A percentile compares a stretch with the other conserved stretches of the same genome.
Evolutionary conservation across 768 basidiomycete species (phyloP).

Genomic region (Lactarius hengduanensis): DNA sequence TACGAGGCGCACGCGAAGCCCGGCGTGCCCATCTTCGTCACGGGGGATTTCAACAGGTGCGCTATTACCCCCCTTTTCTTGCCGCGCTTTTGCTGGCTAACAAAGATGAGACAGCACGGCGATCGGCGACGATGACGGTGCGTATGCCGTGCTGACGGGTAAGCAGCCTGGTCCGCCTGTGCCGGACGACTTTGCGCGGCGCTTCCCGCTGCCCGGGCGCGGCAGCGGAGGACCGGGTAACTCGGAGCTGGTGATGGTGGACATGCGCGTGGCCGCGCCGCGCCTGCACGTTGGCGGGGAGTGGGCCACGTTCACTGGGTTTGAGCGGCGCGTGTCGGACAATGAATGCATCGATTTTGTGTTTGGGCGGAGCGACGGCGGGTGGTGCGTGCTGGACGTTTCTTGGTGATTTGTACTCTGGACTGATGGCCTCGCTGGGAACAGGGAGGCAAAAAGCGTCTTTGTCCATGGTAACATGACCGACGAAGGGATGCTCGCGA

Average conservation of each 20-base stretch:
- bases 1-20: constrained; percentile 43
- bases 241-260: constrained; percentile 42
- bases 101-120: constrained; percentile 37
- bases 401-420: background rate
- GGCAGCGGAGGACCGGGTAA: constrained; percentile 32
- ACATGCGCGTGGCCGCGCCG: constrained; percentile 45
- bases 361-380: constrained; percentile 47
- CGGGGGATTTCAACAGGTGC: constrained; percentile 52
- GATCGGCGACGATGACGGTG: constrained; percentile 45
- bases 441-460: constrained; percentile 9
- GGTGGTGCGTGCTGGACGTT: constrained; percentile 40
- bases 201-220: constrained; percentile 38
- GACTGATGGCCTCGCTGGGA: background rate
- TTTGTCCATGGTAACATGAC: constrained; percentile 5
- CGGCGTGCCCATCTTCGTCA: constrained; percentile 42
- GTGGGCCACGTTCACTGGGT: constrained; percentile 54
- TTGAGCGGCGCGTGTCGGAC: constrained; percentile 41
- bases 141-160: constrained; percentile 52
- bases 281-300: constrained; percentile 44
- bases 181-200: constrained; percentile 43
- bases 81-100: background rate
- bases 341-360: constrained; percentile 52
- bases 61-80: background rate
- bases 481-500: constrained; percentile 46
- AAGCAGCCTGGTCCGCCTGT: constrained; percentile 40